These are phyloP conservation scores for Leccinum fallax DNA, from an alignment of 1,284 basidiomycete genomes.

Conservation along the genomic window DNA sequence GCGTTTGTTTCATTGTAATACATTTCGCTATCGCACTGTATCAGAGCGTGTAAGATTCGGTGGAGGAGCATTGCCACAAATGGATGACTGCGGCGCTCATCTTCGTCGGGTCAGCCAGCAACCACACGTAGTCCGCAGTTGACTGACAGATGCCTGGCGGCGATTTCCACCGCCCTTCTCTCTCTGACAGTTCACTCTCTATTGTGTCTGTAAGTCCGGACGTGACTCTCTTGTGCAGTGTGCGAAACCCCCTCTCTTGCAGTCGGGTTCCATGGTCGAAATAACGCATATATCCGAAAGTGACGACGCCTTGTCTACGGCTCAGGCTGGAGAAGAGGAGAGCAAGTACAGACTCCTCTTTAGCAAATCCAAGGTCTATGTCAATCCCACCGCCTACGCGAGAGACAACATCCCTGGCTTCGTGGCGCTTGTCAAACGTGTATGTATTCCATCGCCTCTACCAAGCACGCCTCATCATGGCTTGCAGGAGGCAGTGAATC, in stretches of 20 bases:
- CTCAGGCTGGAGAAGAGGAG: constrained; percentile 45
- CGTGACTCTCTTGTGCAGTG: too few relatives aligned
- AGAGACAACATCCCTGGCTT: constrained; percentile 95
- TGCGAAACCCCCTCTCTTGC: constrained; percentile 16
- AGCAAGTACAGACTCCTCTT: constrained; percentile 77
- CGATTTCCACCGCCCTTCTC: constrained; percentile 33
- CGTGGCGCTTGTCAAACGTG: constrained; percentile 83
- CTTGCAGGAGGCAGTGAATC: constrained; percentile 67
- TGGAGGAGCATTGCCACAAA: constrained; percentile 27
- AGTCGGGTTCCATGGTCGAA: constrained; percentile 79
- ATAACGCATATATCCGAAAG: constrained; percentile 51
- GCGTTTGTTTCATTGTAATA: constrained; percentile 22
- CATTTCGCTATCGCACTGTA: constrained; percentile 15
- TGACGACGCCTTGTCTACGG: constrained; percentile 30
- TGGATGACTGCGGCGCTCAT: constrained; percentile 16
- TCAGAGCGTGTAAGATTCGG: not conserved
- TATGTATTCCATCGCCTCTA: constrained; percentile 37
- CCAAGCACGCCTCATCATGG: constrained; percentile 15
- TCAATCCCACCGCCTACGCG: constrained; percentile 90
- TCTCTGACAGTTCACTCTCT: constrained; percentile 44
- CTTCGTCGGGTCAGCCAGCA: constrained; percentile 3
- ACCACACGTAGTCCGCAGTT: constrained; percentile 13
- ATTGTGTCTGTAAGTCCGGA: constrained; percentile 43
- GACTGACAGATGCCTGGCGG: constrained; percentile 24
- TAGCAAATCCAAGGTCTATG: constrained; percentile 90